Evolutionary conservation across 1,139 yeast genomes (phyloP), one percentile per base, ranked within the genome.

Genomic region (Yamadazyma membranifaciens): DNA sequence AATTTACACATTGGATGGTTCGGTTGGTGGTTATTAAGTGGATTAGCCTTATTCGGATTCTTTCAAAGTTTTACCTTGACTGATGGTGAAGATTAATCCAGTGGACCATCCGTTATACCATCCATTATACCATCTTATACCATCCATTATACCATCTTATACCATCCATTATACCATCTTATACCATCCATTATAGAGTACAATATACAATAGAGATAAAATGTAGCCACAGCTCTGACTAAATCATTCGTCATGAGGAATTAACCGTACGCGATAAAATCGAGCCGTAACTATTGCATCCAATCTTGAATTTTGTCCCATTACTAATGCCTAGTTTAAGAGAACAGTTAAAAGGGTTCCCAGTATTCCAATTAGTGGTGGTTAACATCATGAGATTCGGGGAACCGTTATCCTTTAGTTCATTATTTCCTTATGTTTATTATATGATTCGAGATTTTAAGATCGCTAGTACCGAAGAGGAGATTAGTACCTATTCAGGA

Each of bases 351-450:
- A 48, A 50, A 31, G 80, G 75, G 13, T 78, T 78, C 51, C 83
- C 82, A 3, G 53, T 68, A 42, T 60, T 72, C 52, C 85, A 80
- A 55, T 62, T 80, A 57, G 46, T 62, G 12, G 73, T 76, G 33
- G 45, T 68, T 2, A 66, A 75, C 31, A 46, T 70, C 13, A 70
- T 78, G 44, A 61, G 85, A 39, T 67, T 80, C 38, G 69, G 80
- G 9, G 87, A 81, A 52, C 86, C 87, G 1, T 67, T 81, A 27
- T 76, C 85, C 2, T 80, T 80, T 61, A 78, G 85, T 2, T 79
- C 84, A 2, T 55, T 79, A 27, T 80, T 81, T 56, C 86, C 87
- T 2, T 81, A 81, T 53, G 71, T 81, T 20, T 81, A 76, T 55
- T 81, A 78, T 57, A 78, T 81, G 82, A 79, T 81, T 27, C 60